phyloP scores from a whole-genome alignment of 495 filamentous ascomycete species.

The Halenospora varia region DNA sequence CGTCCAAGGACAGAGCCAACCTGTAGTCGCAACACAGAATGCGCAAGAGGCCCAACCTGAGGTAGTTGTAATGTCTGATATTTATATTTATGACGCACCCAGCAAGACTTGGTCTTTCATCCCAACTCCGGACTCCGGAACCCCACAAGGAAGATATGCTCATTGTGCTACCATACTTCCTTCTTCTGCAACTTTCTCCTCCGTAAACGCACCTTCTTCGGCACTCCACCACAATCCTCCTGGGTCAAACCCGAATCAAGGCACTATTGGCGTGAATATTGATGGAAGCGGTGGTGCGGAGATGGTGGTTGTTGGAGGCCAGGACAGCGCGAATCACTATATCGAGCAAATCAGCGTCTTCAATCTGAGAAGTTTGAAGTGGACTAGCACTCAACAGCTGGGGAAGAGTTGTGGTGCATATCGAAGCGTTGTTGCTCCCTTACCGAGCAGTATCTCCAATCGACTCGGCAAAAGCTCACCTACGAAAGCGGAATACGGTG shows the following conservation, averaged over 20 bases:
- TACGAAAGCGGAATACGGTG: slow-evolving; percentile 22
- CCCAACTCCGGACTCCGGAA: slow-evolving; percentile 54
- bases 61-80: slow-evolving; percentile 95
- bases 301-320: slow-evolving; percentile 95
- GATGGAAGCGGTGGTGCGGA: slow-evolving; percentile 92
- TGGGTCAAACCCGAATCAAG: slow-evolving; percentile 73
- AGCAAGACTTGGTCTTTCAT: slow-evolving; percentile 83
- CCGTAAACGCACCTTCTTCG: slow-evolving; percentile 73
- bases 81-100: slow-evolving; percentile 91
- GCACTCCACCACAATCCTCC: slow-evolving; percentile 87
- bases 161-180: slow-evolving; percentile 93
- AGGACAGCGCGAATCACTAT: slow-evolving; percentile 96
- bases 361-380: slow-evolving; percentile 93
- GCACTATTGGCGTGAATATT: slow-evolving; percentile 76
- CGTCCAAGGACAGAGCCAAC: slow-evolving; percentile 32
- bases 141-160: slow-evolving; percentile 91
- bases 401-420: slow-evolving; percentile 94
- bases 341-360: slow-evolving; percentile 98
- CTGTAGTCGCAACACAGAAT: slow-evolving; percentile 37
- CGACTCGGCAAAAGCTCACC: slow-evolving; percentile 58
- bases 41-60: slow-evolving; percentile 73
- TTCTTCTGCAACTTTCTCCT: slow-evolving; percentile 81
- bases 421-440: slow-evolving; percentile 85
- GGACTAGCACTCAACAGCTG: slow-evolving; percentile 80
- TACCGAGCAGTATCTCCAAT: slow-evolving; percentile 58